Base-by-base conservation (phyloP, 805 yeast genomes). In the Jamesozyma hellenica region DNA sequence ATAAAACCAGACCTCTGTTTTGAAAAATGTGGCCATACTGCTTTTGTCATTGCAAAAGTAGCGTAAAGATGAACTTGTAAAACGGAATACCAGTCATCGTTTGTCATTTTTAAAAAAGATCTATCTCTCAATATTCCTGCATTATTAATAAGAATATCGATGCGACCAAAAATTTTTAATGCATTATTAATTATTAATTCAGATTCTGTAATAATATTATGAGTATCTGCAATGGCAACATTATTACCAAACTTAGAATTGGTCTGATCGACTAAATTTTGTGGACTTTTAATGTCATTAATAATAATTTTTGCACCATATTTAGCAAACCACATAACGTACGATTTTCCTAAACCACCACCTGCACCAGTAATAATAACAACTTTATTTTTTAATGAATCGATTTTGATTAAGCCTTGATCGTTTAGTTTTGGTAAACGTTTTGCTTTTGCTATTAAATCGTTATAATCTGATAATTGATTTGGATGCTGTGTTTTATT, bases 241-340 rank as follows among this genome's bases (percentile, higher is more conserved):
- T 85, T 88, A 16, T 70, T 68, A 34, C 94, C 94, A 15, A 72
- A 72, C 38, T 68, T 64, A 50, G 64, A 68, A 38, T 58, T 51
- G 56, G 90, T 82, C 61, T 84, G 94, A 18, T 76, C 69, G 11
- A 85, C 95, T 35, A 82, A 85, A 28, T 67, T 60, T 34, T 71
- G 62, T 2, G 96, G 87, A 58, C 85, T 81, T 50, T 66, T 72
- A 47, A 90, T 79, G 61, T 90, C 97, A 60, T 92, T 90, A 28
- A 90, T 92, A 32, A 92, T 94, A 45, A 90, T 92, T 65, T 81
- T 86, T 21, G 96, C 96, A 45, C 97, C 98, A 52, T 84, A 84
- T 60, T 74, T 80, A 41, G 94, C 96, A 58, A 82, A 81, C 58
- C 75, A 71, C 37, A 76, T 64, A 3, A 97, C 95, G 65, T 90